phyloP scores from a whole-genome alignment of 2,329 filamentous ascomycete species.

The Myriosclerotinia curreyana region DNA sequence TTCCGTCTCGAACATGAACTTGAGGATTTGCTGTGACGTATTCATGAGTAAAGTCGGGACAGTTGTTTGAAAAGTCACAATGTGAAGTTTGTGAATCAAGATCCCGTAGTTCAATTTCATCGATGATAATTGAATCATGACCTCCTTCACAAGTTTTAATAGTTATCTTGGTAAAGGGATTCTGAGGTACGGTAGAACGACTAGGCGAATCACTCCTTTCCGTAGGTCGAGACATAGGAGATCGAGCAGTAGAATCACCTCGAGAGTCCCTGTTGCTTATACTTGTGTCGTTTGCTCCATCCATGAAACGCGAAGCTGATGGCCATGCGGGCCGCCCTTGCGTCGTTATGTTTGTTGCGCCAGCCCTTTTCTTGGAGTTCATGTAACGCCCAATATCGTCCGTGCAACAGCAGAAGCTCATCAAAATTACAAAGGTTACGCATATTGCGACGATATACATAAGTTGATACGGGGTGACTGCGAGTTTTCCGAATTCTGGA shows the following conservation, averaged over 20 bases:
- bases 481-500: not conserved
- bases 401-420: slow-evolving; percentile 17
- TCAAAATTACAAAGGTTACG: slow-evolving; percentile 13
- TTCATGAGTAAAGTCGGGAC: not conserved
- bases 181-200: not conserved
- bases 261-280: not conserved
- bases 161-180: slow-evolving; percentile 3
- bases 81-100: not conserved
- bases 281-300: not conserved
- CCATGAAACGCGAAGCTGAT: not conserved
- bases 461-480: slow-evolving; percentile 6
- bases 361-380: slow-evolving; percentile 5
- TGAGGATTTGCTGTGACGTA: not conserved
- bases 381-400: slow-evolving; percentile 16
- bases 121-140: slow-evolving; percentile 8
- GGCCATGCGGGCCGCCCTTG: slow-evolving; percentile 8
- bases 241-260: not conserved
- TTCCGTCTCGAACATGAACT: not conserved
- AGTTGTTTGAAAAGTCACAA: not conserved
- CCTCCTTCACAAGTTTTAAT: slow-evolving; percentile 16
- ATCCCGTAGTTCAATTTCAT: slow-evolving; percentile 10
- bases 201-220: not conserved
- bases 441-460: slow-evolving; percentile 19
- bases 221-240: not conserved
- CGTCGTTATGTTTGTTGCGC: not conserved